Conservation (phyloP, 768 basidiomycete species). For the Termitomyces sp. region DNA sequence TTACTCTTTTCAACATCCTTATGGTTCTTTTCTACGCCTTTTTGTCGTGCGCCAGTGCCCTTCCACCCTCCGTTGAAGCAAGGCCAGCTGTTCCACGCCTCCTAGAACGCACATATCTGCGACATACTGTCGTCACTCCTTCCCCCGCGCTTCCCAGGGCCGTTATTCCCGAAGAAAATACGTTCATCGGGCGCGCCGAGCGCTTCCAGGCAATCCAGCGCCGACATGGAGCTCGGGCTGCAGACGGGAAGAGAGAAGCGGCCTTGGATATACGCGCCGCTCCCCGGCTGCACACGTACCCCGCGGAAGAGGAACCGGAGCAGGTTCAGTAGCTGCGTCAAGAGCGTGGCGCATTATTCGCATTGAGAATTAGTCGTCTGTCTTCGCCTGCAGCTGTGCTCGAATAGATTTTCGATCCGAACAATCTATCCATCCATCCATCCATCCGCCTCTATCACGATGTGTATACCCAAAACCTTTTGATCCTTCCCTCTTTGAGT, state of each 20-base stretch:
- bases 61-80: slow-evolving; percentile 21
- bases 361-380: not conserved
- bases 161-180: not conserved
- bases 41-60: slow-evolving; percentile 33
- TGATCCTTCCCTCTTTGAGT: not conserved
- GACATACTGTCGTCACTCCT: slow-evolving; percentile 6
- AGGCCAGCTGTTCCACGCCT: slow-evolving; percentile 16
- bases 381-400: not conserved
- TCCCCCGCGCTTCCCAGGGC: not conserved
- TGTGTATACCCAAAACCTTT: not conserved
- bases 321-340: not conserved
- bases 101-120: slow-evolving; percentile 20
- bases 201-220: slow-evolving; percentile 12
- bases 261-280: not conserved
- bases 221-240: not conserved
- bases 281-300: not conserved
- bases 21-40: slow-evolving; percentile 33
- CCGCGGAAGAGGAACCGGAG: not conserved
- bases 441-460: not conserved
- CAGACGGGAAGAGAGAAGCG: not conserved
- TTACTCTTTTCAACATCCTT: slow-evolving; percentile 24
- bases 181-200: slow-evolving; percentile 4
- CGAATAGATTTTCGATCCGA: not conserved
- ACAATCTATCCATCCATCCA: not conserved
- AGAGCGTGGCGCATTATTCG: not conserved